phyloP scores from a whole-genome alignment of 2,329 filamentous ascomycete genomes.

The Nigrograna mackinnonii region DNA sequence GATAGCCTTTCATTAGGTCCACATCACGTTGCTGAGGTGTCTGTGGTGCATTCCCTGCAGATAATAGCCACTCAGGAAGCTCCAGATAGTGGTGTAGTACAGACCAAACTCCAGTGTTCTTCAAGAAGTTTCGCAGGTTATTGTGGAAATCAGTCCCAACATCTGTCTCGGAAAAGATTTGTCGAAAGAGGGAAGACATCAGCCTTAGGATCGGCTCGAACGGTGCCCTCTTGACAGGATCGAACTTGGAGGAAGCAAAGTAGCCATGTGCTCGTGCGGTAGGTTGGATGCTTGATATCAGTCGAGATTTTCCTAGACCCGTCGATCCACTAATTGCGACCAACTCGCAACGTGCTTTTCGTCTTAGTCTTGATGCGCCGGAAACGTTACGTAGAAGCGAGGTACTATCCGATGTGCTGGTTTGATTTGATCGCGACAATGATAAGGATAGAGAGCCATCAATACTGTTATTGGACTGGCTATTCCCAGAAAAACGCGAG shows the following conservation, averaged over 20 bases:
- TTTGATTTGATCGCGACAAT: slow-evolving; percentile 19
- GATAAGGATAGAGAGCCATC: slow-evolving; percentile 26
- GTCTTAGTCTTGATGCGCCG: slow-evolving; percentile 52
- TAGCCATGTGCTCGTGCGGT: slow-evolving; percentile 62
- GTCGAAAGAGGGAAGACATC: slow-evolving; percentile 64
- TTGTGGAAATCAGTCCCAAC: slow-evolving; percentile 65
- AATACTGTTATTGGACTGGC: slow-evolving; percentile 34
- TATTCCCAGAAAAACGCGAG: slow-evolving; percentile 12
- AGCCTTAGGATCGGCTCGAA: slow-evolving; percentile 65
- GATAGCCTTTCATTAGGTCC: slow-evolving; percentile 14
- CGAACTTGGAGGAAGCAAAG: slow-evolving; percentile 63
- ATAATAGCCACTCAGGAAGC: slow-evolving; percentile 67
- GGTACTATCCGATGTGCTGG: slow-evolving; percentile 17
- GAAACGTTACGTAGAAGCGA: slow-evolving; percentile 27
- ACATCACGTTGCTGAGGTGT: slow-evolving; percentile 28
- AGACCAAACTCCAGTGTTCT: slow-evolving; percentile 57
- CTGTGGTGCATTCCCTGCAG: slow-evolving; percentile 20
- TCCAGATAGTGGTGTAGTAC: slow-evolving; percentile 62
- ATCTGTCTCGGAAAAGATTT: slow-evolving; percentile 68
- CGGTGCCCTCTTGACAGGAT: slow-evolving; percentile 61
- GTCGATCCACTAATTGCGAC: slow-evolving; percentile 60
- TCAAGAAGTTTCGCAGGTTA: slow-evolving; percentile 57
- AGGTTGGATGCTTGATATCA: slow-evolving; percentile 62
- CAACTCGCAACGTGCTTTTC: slow-evolving; percentile 62
- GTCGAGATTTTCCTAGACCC: slow-evolving; percentile 64